Evolutionary conservation across 805 yeast species (phyloP).

Genomic region (Wickerhamiella shivajii): DNA sequence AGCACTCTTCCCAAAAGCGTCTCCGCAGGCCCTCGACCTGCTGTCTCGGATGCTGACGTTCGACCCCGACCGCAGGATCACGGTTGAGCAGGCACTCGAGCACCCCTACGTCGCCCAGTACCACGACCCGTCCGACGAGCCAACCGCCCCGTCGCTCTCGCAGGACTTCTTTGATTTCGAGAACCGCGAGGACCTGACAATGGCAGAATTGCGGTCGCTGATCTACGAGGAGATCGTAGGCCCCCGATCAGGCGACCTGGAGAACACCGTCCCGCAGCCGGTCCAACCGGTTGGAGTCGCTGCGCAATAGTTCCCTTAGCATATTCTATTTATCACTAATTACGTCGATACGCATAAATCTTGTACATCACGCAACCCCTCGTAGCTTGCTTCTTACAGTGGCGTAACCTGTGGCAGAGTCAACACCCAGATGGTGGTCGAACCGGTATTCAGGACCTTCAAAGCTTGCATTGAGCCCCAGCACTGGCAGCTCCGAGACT

Average conservation of each 20-base stretch:
- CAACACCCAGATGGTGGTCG: background rate
- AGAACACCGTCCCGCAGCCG: slow-evolving; percentile 8
- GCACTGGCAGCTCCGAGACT: slow-evolving; percentile 76
- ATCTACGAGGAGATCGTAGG: slow-evolving; percentile 59
- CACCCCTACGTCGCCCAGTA: slow-evolving; percentile 83
- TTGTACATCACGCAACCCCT: no score
- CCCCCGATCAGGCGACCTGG: slow-evolving; percentile 18
- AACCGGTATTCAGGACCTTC: slow-evolving; percentile 1
- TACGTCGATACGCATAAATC: no score
- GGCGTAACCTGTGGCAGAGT: no score
- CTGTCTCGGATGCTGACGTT: slow-evolving; percentile 67
- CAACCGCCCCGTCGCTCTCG: slow-evolving; percentile 48
- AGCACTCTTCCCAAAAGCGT: slow-evolving; percentile 63
- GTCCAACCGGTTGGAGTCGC: slow-evolving; percentile 8
- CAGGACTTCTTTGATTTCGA: slow-evolving; percentile 85
- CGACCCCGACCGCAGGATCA: slow-evolving; percentile 71
- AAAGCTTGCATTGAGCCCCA: slow-evolving; percentile 21
- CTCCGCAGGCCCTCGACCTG: slow-evolving; percentile 73
- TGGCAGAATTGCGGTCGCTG: slow-evolving; percentile 62
- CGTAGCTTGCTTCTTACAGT: no score
- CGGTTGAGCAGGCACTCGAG: slow-evolving; percentile 73
- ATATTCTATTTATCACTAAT: background rate
- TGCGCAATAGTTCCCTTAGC: background rate
- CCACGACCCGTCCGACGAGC: slow-evolving; percentile 89
- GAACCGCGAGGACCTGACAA: slow-evolving; percentile 43